Conservation (phyloP, 176 grass and related monocot genomes). For the Aegilops speltoides region DNA sequence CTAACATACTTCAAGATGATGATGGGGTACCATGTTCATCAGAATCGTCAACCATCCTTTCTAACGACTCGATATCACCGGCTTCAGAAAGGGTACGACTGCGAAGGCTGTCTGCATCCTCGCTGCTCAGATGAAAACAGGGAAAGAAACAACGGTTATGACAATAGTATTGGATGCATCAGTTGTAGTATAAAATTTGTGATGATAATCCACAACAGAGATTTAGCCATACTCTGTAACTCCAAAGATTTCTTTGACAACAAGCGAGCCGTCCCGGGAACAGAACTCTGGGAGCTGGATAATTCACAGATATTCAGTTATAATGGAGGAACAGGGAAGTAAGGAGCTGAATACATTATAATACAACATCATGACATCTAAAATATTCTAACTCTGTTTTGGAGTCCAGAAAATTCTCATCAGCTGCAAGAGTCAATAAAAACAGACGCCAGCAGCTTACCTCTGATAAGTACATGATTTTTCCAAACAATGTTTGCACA, state of each 20-base stretch:
- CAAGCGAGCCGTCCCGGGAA: slow-evolving; percentile 69
- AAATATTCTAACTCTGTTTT: neutral
- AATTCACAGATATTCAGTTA: slow-evolving; percentile 29
- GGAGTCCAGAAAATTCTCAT: neutral
- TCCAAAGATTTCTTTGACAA: slow-evolving; percentile 94
- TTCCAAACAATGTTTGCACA: slow-evolving; percentile 77
- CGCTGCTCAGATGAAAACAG: slow-evolving; percentile 51
- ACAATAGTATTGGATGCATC: neutral
- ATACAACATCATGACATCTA: neutral
- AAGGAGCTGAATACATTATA: neutral
- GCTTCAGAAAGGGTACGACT: slow-evolving; percentile 59
- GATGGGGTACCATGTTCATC: slow-evolving; percentile 33
- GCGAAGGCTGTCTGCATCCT: slow-evolving; percentile 82
- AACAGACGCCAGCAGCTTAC: slow-evolving; percentile 43
- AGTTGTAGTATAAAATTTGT: neutral
- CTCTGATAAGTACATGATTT: slow-evolving; percentile 85
- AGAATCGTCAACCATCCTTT: slow-evolving; percentile 74
- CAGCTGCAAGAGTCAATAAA: neutral
- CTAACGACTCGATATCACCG: slow-evolving; percentile 72
- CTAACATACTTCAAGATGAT: slow-evolving; percentile 32
- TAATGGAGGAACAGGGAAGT: neutral
- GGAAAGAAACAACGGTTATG: neutral
- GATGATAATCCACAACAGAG: neutral
- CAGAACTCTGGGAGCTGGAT: slow-evolving; percentile 91
- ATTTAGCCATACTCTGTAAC: slow-evolving; percentile 82